These are phyloP conservation scores for Gossypium turneri DNA, from an alignment of 345 rosid species.

Conservation along the genomic window DNA sequence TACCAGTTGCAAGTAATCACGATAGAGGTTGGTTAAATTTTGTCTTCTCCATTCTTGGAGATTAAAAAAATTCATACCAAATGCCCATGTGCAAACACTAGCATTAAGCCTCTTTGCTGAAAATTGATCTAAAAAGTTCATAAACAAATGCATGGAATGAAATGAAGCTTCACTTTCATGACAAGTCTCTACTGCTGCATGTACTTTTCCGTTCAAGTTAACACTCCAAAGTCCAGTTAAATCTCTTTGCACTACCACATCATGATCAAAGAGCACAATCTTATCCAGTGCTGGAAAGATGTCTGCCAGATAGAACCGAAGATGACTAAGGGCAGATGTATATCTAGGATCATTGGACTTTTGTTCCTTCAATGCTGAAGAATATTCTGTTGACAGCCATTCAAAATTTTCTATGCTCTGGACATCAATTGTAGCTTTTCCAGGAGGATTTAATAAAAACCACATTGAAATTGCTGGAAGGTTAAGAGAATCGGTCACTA, in stretches of 20 bases:
- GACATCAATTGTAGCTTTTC: slow-evolving; percentile 58
- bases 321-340: slow-evolving; percentile 66
- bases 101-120: slow-evolving; percentile 52
- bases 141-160: slow-evolving; percentile 48
- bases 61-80: slow-evolving; percentile 87
- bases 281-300: slow-evolving; percentile 69
- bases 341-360: slow-evolving; percentile 64
- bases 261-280: slow-evolving; percentile 81
- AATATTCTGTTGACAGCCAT: slow-evolving; percentile 54
- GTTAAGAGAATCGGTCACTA: slow-evolving; percentile 81
- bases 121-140: slow-evolving; percentile 67
- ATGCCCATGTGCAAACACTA: slow-evolving; percentile 85
- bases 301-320: slow-evolving; percentile 83
- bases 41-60: slow-evolving; percentile 70
- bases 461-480: slow-evolving; percentile 86
- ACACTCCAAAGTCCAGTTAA: slow-evolving; percentile 61
- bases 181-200: slow-evolving; percentile 92
- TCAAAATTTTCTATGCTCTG: slow-evolving; percentile 59
- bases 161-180: slow-evolving; percentile 52
- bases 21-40: slow-evolving; percentile 51
- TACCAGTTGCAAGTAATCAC: slow-evolving; percentile 69
- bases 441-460: slow-evolving; percentile 71
- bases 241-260: slow-evolving; percentile 89
- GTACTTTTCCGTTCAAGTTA: slow-evolving; percentile 72
- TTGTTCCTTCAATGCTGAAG: slow-evolving; percentile 45